Evolutionary conservation across 108 stramenopile genomes (phyloP).

Genomic region (Cyclotella kingstonii): DNA sequence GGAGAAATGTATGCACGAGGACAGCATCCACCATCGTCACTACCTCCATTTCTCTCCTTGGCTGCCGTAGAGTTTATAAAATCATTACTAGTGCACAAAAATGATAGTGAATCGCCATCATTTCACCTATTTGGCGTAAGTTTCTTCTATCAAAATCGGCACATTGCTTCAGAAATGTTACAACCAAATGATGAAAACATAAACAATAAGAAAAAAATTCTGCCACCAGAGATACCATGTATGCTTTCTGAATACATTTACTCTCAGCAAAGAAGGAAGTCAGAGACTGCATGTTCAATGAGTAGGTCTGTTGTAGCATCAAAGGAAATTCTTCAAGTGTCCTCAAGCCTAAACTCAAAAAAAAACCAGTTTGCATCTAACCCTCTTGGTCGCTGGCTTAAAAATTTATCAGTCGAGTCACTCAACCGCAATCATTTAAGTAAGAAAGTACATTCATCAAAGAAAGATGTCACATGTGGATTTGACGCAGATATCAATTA

Average conservation of each 20-base stretch:
- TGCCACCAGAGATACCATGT: conserved; percentile 29
- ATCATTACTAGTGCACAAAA: conserved; percentile 16
- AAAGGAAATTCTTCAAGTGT: too few species aligned
- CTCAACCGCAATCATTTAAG: neutral
- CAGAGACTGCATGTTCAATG: neutral
- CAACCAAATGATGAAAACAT: neutral
- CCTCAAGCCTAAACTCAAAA: too few species aligned
- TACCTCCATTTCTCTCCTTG: conserved; percentile 24
- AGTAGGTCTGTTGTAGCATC: too few species aligned
- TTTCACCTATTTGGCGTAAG: conserved; percentile 35
- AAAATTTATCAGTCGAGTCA: too few species aligned
- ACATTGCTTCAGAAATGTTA: conserved; percentile 24
- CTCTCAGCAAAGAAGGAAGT: conserved; percentile 12
- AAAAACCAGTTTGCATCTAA: too few species aligned
- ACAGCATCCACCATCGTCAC: conserved; percentile 36
- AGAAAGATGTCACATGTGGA: neutral
- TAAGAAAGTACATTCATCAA: neutral
- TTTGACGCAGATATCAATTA: too few species aligned
- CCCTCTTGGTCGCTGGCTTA: too few species aligned
- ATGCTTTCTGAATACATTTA: conserved; percentile 34
- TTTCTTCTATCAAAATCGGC: conserved; percentile 32
- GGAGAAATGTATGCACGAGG: conserved; percentile 10
- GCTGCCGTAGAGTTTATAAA: conserved; percentile 42
- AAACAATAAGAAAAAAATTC: neutral
- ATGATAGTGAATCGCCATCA: conserved; percentile 4